phyloP scores from a whole-genome alignment of 2,329 filamentous ascomycete species.

The Aureobasidium mangrovei region DNA sequence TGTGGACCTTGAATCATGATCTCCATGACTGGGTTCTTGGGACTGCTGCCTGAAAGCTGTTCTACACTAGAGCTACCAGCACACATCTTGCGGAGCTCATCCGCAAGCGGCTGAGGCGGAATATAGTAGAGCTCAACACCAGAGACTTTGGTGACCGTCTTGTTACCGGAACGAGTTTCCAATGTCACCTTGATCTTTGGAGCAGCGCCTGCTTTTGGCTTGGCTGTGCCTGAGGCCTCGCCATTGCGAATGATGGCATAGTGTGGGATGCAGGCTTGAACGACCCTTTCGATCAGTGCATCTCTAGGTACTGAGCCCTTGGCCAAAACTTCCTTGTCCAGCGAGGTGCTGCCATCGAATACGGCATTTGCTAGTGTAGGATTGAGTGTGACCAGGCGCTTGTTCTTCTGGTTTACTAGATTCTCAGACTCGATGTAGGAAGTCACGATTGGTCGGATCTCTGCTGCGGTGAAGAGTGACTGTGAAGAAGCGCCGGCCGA shows the following conservation, averaged over 20 bases:
- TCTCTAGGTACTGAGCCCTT: constrained; percentile 52
- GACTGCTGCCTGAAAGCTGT: constrained; percentile 49
- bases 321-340: constrained; percentile 49
- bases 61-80: constrained; percentile 59
- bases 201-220: constrained; percentile 51
- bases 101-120: constrained; percentile 50
- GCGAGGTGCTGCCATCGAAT: constrained; percentile 43
- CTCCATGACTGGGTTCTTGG: constrained; percentile 56
- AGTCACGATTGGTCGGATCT: constrained; percentile 49
- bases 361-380: constrained; percentile 55
- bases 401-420: constrained; percentile 49
- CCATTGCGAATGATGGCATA: constrained; percentile 48
- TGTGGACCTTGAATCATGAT: constrained; percentile 61
- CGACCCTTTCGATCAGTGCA: constrained; percentile 50
- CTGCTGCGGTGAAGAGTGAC: constrained; percentile 48
- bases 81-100: constrained; percentile 59
- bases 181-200: constrained; percentile 53
- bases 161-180: constrained; percentile 57
- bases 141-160: constrained; percentile 55
- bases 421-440: constrained; percentile 51
- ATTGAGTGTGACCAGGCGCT: constrained; percentile 52
- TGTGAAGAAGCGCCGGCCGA: constrained; percentile 39
- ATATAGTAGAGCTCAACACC: constrained; percentile 56
- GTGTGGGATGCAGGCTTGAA: constrained; percentile 47
- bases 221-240: constrained; percentile 35